phyloP scores from a whole-genome alignment of 306 rosid genomes.

The Cyamopsis tetragonoloba region DNA sequence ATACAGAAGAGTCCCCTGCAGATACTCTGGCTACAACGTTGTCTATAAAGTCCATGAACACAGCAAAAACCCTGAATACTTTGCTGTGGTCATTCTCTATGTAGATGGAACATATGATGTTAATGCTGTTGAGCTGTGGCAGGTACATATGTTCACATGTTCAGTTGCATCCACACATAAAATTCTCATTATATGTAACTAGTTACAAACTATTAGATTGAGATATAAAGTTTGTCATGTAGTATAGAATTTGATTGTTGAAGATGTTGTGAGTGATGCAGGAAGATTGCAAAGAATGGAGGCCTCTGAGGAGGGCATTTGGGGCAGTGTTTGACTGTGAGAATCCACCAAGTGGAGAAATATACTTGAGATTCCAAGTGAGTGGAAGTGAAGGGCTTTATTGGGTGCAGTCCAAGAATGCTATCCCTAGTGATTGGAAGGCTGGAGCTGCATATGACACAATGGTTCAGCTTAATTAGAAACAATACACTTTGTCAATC shows the following conservation, averaged over 20 bases:
- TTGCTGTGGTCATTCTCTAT: constrained; percentile 44
- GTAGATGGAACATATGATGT: constrained; percentile 58
- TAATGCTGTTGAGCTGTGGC: constrained; percentile 49
- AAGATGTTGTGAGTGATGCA: constrained; percentile 20
- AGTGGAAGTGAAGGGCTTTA: constrained; percentile 37
- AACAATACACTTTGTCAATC: background rate
- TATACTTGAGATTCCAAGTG: constrained; percentile 61
- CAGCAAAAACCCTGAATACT: constrained; percentile 58
- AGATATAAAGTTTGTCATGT: background rate
- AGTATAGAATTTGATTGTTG: background rate
- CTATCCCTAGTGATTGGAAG: constrained; percentile 65
- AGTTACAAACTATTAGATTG: background rate
- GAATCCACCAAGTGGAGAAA: constrained; percentile 52
- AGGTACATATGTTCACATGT: constrained; percentile 31
- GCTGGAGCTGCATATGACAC: constrained; percentile 64
- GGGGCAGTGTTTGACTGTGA: constrained; percentile 70
- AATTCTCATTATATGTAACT: background rate
- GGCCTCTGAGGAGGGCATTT: constrained; percentile 48
- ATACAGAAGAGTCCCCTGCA: constrained; percentile 47
- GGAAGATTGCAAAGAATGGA: constrained; percentile 63
- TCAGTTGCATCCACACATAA: background rate
- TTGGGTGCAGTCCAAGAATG: constrained; percentile 52
- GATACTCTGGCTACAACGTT: constrained; percentile 36
- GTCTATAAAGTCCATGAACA: constrained; percentile 47
- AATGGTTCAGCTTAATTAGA: constrained; percentile 45